Conservation (phyloP, 805 yeast species). For the Zygosaccharomyces bisporus region DNA sequence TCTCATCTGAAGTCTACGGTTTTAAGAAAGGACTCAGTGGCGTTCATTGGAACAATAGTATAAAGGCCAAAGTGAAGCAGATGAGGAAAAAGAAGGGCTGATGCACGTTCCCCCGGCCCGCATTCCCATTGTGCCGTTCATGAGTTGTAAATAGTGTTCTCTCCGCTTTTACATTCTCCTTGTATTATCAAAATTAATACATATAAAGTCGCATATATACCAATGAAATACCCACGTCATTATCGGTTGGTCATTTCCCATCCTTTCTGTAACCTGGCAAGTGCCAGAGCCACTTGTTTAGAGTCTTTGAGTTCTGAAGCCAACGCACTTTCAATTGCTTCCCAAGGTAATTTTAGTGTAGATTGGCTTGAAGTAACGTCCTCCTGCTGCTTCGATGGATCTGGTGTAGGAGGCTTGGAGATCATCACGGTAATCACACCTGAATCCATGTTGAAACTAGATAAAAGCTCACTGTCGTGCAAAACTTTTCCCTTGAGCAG, state of each 20-base stretch:
- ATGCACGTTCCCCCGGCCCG: not conserved
- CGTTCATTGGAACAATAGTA: conserved; percentile 59
- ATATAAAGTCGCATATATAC: conserved; percentile 8
- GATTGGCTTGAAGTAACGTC: conserved; percentile 1
- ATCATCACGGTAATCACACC: conserved; percentile 46
- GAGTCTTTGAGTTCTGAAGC: conserved; percentile 32
- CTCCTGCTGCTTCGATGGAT: conserved; percentile 5
- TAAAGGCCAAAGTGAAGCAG: conserved; percentile 52
- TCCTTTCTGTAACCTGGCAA: conserved; percentile 39
- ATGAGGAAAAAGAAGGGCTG: conserved; percentile 31
- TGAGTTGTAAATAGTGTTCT: not conserved
- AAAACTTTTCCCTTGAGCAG: conserved; percentile 61
- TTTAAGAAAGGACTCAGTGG: conserved; percentile 45
- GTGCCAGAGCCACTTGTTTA: conserved; percentile 28
- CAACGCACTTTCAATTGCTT: conserved; percentile 39
- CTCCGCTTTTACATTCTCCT: not conserved
- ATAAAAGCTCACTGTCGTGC: conserved; percentile 46
- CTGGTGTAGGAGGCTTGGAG: conserved; percentile 22
- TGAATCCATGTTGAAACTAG: conserved; percentile 29
- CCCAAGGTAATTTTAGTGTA: conserved; percentile 41
- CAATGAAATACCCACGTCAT: conserved; percentile 1
- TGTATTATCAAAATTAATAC: conserved; percentile 1
- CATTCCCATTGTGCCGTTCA: not conserved
- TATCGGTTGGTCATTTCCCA: conserved; percentile 37
- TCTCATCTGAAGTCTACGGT: conserved; percentile 43